Conservation (phyloP, 164 flowering plant genomes). For the Stephania cephalantha region DNA sequence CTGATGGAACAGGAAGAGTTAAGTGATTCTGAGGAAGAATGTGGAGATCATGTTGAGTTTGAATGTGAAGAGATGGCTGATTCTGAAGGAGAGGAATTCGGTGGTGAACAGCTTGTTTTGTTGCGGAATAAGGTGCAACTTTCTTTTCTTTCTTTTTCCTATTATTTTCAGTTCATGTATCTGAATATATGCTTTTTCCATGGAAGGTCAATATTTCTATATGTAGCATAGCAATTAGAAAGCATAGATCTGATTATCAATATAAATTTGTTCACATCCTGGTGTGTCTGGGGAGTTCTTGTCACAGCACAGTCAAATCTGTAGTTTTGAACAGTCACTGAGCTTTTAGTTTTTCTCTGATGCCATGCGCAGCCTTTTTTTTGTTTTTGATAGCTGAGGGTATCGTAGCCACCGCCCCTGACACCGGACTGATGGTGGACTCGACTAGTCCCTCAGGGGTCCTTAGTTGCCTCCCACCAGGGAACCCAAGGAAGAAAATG, state of each 20-base stretch:
- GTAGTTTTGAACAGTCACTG: neutral
- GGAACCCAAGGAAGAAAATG: too few species aligned
- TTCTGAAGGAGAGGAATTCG: slow-evolving; percentile 72
- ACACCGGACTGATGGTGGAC: too few species aligned
- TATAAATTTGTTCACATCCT: neutral
- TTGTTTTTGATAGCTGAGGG: too few species aligned
- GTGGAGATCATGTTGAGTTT: slow-evolving; percentile 79
- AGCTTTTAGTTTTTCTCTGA: neutral
- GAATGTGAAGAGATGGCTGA: slow-evolving; percentile 96
- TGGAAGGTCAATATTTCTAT: too few species aligned
- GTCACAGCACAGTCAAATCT: neutral
- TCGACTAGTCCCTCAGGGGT: too few species aligned
- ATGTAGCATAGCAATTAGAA: too few species aligned
- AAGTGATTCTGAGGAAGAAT: slow-evolving; percentile 94
- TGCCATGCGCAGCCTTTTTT: neutral
- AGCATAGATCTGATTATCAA: neutral
- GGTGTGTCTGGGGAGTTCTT: neutral
- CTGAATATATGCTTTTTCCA: neutral
- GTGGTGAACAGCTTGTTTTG: slow-evolving; percentile 29
- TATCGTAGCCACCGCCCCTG: too few species aligned
- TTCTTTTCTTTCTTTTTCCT: slow-evolving; percentile 4
- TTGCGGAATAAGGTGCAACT: slow-evolving; percentile 44
- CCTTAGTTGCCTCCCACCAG: too few species aligned
- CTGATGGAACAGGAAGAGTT: slow-evolving; percentile 98
- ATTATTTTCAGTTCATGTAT: neutral